phyloP scores from a whole-genome alignment of 352 stramenopile species.

The Phytophthora citrophthora region DNA sequence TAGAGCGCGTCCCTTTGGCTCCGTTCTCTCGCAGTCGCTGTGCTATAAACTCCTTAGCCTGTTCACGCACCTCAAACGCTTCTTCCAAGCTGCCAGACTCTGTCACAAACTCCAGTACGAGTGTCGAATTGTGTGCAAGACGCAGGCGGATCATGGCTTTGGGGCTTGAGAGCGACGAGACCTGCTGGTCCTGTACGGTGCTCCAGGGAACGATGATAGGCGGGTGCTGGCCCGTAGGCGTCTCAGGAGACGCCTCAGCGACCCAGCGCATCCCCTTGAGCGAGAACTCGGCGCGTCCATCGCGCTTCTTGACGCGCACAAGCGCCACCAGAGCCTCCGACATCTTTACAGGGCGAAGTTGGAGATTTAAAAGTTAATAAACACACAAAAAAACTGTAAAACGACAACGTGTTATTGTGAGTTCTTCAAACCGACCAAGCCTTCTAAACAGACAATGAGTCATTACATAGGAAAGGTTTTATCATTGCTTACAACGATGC shows the following conservation, averaged over 20 bases:
- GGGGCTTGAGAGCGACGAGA: conserved; percentile 74
- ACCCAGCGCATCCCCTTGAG: conserved; percentile 67
- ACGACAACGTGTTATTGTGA: too few relatives aligned
- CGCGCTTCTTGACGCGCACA: conserved; percentile 85
- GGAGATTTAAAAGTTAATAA: too few relatives aligned
- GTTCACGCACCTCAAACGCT: conserved; percentile 72
- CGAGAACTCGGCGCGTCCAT: conserved; percentile 66
- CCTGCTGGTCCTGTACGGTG: conserved; percentile 81
- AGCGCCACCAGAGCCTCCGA: conserved; percentile 49
- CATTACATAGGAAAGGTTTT: too few relatives aligned
- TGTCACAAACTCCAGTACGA: conserved; percentile 76
- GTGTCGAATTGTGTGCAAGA: conserved; percentile 62
- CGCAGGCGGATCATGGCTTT: conserved; percentile 87
- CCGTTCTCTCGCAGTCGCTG: conserved; percentile 54
- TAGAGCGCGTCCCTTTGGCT: conserved; percentile 41
- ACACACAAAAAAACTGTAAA: too few relatives aligned
- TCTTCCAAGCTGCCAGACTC: conserved; percentile 57
- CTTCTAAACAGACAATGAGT: too few relatives aligned
- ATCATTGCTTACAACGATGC: too few relatives aligned
- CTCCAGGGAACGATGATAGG: conserved; percentile 71
- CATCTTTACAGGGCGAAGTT: conserved; percentile 20
- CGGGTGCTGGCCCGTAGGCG: conserved; percentile 18
- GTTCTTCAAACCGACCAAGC: too few relatives aligned
- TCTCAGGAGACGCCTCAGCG: conserved; percentile 43
- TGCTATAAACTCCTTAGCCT: conserved; percentile 74